phyloP scores from a whole-genome alignment of 1,284 basidiomycete species.

The Cryptococcus deneoformans region DNA sequence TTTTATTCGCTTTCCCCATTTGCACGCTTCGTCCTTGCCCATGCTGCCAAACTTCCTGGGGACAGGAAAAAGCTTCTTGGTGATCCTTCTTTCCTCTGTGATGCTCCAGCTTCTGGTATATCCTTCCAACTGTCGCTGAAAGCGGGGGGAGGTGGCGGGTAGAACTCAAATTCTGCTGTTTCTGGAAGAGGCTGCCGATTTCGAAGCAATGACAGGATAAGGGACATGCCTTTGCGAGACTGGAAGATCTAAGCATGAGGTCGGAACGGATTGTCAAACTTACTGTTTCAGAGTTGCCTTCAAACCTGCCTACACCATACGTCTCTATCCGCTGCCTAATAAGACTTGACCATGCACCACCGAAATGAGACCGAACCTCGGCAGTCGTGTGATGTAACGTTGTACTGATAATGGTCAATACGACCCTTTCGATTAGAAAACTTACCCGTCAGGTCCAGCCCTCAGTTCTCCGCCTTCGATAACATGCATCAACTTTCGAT shows the following conservation, averaged over 20 bases:
- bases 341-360: constrained; percentile 43
- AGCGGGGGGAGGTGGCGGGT: constrained; percentile 29
- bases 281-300: constrained; percentile 45
- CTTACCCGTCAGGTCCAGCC: constrained; percentile 40
- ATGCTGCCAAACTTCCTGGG: constrained; percentile 15
- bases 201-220: constrained; percentile 40
- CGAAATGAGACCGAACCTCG: constrained; percentile 45
- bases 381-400: constrained; percentile 47
- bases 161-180: constrained; percentile 35
- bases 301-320: constrained; percentile 47
- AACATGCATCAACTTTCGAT: constrained; percentile 50
- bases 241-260: constrained; percentile 6
- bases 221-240: constrained; percentile 49
- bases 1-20: neutral
- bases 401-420: constrained; percentile 9
- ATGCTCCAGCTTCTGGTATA: constrained; percentile 11
- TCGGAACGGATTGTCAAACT: constrained; percentile 8
- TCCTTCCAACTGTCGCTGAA: constrained; percentile 23
- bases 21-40: constrained; percentile 11
- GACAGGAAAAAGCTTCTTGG: constrained; percentile 1
- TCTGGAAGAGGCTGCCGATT: constrained; percentile 32
- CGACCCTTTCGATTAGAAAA: constrained; percentile 1
- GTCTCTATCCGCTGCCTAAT: constrained; percentile 45
- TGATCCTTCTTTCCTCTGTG: constrained; percentile 4
- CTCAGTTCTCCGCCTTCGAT: constrained; percentile 44